Conservation (phyloP, 352 stramenopile species). For the Plasmopara halstedii region DNA sequence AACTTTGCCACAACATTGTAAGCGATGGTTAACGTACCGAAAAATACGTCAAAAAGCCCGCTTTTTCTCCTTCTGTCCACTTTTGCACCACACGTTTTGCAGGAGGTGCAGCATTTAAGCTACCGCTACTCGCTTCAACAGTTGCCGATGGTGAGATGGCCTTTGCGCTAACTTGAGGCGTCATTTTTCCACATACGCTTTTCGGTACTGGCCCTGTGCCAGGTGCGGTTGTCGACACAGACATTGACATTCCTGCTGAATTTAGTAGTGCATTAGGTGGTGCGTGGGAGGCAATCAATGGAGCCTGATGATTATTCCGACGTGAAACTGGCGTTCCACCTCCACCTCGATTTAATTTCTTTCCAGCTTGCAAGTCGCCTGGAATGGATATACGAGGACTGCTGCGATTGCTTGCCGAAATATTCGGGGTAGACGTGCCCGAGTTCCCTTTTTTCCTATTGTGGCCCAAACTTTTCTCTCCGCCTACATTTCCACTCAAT, state of each 20-base stretch:
- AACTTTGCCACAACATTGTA: too few species aligned
- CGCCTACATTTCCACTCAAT: constrained; percentile 4
- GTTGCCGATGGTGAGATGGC: constrained; percentile 17
- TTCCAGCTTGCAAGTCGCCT: constrained; percentile 24
- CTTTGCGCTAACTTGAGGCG: constrained; percentile 9
- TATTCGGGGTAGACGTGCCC: constrained; percentile 6
- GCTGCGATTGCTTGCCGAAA: constrained; percentile 6
- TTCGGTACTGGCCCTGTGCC: constrained; percentile 9
- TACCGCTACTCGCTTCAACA: constrained; percentile 6
- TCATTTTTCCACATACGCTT: constrained; percentile 3
- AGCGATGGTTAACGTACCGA: constrained; percentile 36
- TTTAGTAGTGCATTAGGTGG: constrained; percentile 6
- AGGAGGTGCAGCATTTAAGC: constrained; percentile 15
- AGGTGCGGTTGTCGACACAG: constrained; percentile 1
- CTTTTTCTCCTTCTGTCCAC: constrained; percentile 85
- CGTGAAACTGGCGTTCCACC: constrained; percentile 21
- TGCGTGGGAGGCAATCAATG: constrained; percentile 4
- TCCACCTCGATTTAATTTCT: constrained; percentile 35
- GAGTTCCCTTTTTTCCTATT: constrained; percentile 19
- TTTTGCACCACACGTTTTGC: constrained; percentile 84
- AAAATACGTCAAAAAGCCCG: constrained; percentile 85
- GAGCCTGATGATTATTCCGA: constrained; percentile 20
- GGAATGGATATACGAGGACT: constrained; percentile 21
- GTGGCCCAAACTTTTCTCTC: constrained; percentile 15
- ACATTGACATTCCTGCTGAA: background rate